Conservation (phyloP, 139 green algal genomes). For the Coelastrella sp. region DNA sequence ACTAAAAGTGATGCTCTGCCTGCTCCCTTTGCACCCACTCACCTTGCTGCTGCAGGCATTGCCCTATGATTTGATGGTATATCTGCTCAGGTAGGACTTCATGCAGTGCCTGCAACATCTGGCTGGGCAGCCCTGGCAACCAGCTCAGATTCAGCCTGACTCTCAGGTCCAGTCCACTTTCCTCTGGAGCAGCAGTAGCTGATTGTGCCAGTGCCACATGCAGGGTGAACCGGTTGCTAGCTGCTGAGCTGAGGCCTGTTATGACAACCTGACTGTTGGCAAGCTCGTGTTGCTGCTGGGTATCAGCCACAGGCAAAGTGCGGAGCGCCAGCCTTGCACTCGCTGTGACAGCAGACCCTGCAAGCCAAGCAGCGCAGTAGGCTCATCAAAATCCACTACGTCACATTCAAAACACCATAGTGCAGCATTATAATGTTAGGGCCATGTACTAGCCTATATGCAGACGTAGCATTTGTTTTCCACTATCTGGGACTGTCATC, state of each 20-base stretch:
- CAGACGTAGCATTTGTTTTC: no score
- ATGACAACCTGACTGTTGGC: neutral
- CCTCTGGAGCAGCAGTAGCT: neutral
- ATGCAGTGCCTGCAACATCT: slow-evolving; percentile 61
- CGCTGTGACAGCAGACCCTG: neutral
- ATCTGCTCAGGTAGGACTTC: slow-evolving; percentile 50
- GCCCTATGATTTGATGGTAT: slow-evolving; percentile 52
- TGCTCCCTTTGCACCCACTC: neutral
- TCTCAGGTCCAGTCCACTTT: slow-evolving; percentile 42
- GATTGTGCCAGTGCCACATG: neutral
- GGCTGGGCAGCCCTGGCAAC: slow-evolving; percentile 46
- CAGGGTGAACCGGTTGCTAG: slow-evolving; percentile 54
- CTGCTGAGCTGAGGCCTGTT: slow-evolving; percentile 39
- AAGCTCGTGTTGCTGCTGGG: slow-evolving; percentile 2
- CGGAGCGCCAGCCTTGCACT: neutral
- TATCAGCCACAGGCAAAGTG: neutral
- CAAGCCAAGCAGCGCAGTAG: neutral
- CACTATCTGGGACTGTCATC: no score
- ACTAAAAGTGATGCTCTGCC: no score
- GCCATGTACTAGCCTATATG: no score
- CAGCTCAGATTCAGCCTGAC: slow-evolving; percentile 60
- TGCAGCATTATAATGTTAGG: no score
- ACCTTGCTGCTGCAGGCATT: slow-evolving; percentile 36
- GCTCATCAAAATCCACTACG: neutral
- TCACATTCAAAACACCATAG: no score